phyloP scores from a whole-genome alignment of 345 rosid genomes.

The Aegle marmelos region DNA sequence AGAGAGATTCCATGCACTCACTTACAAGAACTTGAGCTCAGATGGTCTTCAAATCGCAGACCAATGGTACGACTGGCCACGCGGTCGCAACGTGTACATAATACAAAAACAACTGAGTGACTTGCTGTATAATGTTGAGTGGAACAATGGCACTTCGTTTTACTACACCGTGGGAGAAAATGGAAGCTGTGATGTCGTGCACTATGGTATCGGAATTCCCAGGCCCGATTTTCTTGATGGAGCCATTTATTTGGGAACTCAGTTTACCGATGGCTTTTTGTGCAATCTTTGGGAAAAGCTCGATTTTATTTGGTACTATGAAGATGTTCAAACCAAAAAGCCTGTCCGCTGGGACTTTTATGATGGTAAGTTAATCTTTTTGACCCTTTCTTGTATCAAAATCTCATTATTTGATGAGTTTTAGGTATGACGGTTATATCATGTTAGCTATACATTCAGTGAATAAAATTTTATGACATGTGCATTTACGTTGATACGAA shows the following conservation, averaged over 20 bases:
- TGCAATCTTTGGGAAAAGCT: constrained; percentile 42
- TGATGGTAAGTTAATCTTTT: constrained; percentile 19
- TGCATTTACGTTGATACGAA: too few species aligned
- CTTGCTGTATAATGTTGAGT: constrained; percentile 25
- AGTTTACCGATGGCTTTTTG: constrained; percentile 32
- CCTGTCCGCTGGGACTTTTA: constrained; percentile 36
- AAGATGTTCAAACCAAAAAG: constrained; percentile 29
- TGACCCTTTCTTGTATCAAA: too few species aligned
- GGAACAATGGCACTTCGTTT: constrained; percentile 42
- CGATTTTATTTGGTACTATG: constrained; percentile 37
- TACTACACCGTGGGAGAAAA: constrained; percentile 24
- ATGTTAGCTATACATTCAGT: too few species aligned
- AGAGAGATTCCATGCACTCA: constrained; percentile 34
- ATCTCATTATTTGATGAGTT: too few species aligned
- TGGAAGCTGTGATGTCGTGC: constrained; percentile 12
- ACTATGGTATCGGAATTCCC: constrained; percentile 32
- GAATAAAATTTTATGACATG: too few species aligned
- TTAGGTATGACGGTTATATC: too few species aligned
- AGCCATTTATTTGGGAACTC: constrained; percentile 32
- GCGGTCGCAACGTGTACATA: constrained; percentile 31
- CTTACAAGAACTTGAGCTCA: constrained; percentile 25
- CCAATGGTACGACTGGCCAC: constrained; percentile 41
- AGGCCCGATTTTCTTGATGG: constrained; percentile 42
- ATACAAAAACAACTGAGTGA: constrained; percentile 31
- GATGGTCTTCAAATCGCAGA: constrained; percentile 16